Evolutionary conservation across 768 basidiomycete genomes (phyloP), one percentile per base, ranked within the genome.

Genomic region (Tylopilus sp.): DNA sequence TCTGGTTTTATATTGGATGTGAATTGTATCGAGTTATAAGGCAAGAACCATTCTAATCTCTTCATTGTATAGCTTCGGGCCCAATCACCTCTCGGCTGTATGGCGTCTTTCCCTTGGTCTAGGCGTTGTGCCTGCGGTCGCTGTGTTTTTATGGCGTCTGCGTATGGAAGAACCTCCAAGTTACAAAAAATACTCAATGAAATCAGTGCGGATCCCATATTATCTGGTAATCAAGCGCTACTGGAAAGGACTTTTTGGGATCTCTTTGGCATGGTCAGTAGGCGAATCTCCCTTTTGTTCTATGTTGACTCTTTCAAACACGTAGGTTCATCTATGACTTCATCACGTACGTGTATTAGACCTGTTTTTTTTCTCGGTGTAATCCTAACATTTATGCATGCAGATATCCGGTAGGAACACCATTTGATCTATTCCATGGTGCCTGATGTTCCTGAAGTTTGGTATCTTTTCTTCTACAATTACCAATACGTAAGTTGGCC

Each of bases 1-100:
- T 13, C 75, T 95, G 6, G 86, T 95, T 23, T 73, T 93, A 26
- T 89, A 82, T 62, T 93, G 91, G 92, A 95, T 95, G 85, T 89
- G 55, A 40, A 85, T 71, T 18, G 41, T 21, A 13, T 42, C 43
- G 22, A 47, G 45, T 41, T 20, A 31, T 23, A 1, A 20, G 25
- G 17, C 17, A 38, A 44, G 44, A 49, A 22, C 10, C 15, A 6
- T 13, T 48, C 38, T 38, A 51, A 20, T 55, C 40, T 0, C 17
- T 15, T 0, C 13, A 15, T 6, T 35, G 51, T 45, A 26, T 50
- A 90, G 86, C 60, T 93, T 88, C 54, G 88, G 90, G 28, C 61
- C 79, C 38, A 70, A 88, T 54, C 92, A 94, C 64, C 81, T 95
- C 39, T 80, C 87, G 23, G 88, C 87, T 3, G 87, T 91, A 4